Percentiles rank a stretch among this genome's conserved stretches.
Conservation (phyloP, 1,139 yeast genomes). For the Hyphopichia fennica region DNA sequence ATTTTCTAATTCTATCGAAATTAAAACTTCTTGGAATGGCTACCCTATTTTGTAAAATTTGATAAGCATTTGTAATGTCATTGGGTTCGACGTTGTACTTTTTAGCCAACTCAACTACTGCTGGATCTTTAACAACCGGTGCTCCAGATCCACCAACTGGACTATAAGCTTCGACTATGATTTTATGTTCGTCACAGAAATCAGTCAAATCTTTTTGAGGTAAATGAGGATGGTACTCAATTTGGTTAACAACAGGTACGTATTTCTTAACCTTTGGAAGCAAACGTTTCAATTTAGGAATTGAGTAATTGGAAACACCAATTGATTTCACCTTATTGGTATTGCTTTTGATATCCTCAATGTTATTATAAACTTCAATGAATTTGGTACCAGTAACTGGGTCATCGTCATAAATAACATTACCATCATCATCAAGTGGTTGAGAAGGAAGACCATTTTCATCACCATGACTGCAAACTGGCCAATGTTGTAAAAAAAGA, state of each 20-base stretch:
- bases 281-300: conserved; percentile 25
- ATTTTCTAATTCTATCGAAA: conserved; percentile 33
- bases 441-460: conserved; percentile 36
- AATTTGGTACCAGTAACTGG: conserved; percentile 38
- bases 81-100: conserved; percentile 32
- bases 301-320: conserved; percentile 36
- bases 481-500: conserved; percentile 64
- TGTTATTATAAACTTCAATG: conserved; percentile 46
- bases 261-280: conserved; percentile 25
- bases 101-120: conserved; percentile 29
- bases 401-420: conserved; percentile 40
- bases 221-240: conserved; percentile 39
- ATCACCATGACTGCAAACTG: conserved; percentile 40
- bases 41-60: conserved; percentile 33
- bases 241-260: conserved; percentile 35
- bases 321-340: conserved; percentile 30
- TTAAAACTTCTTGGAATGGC: conserved; percentile 39
- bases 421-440: conserved; percentile 42
- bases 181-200: conserved; percentile 22
- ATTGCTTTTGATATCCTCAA: conserved; percentile 42
- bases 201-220: conserved; percentile 38
- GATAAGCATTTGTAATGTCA: conserved; percentile 40
- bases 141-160: conserved; percentile 41
- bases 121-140: conserved; percentile 33
- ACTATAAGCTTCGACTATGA: conserved; percentile 32